Evolutionary conservation across 148 eudicot species (phyloP), one percentile per base, ranked within the genome.

Genomic region (Rhododendron ferrugineum): DNA sequence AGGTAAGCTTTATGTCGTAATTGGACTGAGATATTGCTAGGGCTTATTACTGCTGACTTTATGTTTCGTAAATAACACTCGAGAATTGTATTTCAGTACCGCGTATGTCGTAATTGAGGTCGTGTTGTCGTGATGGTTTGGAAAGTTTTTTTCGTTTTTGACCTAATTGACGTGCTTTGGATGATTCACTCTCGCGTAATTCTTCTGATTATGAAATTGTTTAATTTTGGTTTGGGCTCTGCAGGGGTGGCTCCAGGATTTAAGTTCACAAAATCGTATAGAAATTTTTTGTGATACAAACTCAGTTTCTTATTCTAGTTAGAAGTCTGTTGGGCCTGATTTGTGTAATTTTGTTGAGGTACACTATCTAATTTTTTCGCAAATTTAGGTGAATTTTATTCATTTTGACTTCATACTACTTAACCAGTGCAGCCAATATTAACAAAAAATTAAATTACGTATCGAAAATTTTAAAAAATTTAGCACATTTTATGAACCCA

Each of bases 41-140:
- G 84, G 87, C 50, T 85, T 85, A n/a, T 46, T 68, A 68, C 68
- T 62, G 68, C 28, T 28, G 76, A 14, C 30, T 72, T 16, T 36
- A 1, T 34, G 10, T 32, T 36, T 18, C 13, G 62, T 30, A n/a
- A 46, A 44, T 28, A 36, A 16, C 2, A 46, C 16, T 44, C 4
- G 30, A 34, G 30, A 26, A 70, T 70, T 70, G 75, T 32, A 16
- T 68, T 30, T 32, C 74, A 10, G 74, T 68, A 3, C 36, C 74
- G 36, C 11, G 74, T 68, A 13, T 28, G 74, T 28, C 74, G 74
- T 28, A 68, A 23, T 68, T 68, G 74, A 28, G 13, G 74, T 68
- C 72, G 16, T 15, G 60, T 52, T 54, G 60, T 54, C 22, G 23
- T 56, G 11, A 30, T 11, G 74, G 74, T 13, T 11, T 23, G 70